Conservation (phyloP, 2,329 filamentous ascomycete genomes). For the Capronia epimyces region DNA sequence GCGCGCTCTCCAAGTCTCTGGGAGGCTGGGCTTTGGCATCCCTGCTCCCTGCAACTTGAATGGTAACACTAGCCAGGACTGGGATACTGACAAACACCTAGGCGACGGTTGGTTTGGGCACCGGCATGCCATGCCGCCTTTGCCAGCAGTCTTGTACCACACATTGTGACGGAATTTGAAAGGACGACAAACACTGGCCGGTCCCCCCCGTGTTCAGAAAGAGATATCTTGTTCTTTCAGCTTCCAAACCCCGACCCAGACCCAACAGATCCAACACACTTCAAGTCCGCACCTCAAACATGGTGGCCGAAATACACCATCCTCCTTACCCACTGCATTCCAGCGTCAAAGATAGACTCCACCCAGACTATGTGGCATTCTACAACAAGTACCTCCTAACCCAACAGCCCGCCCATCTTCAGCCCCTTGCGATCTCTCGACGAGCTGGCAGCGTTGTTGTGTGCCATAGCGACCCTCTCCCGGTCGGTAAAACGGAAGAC, state of each 20-base stretch:
- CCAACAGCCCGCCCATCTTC: slow-evolving; percentile 51
- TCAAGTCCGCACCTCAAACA: slow-evolving; percentile 1
- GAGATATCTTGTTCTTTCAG: background rate
- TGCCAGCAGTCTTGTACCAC: background rate
- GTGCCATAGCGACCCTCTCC: slow-evolving; percentile 46
- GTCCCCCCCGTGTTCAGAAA: background rate
- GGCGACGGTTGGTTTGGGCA: background rate
- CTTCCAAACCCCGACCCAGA: background rate
- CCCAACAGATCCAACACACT: background rate
- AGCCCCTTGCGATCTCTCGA: slow-evolving; percentile 50
- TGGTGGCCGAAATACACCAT: slow-evolving; percentile 24
- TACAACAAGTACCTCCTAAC: slow-evolving; percentile 50
- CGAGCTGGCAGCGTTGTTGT: slow-evolving; percentile 50
- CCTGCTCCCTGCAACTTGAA: too few relatives aligned
- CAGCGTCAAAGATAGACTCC: slow-evolving; percentile 43
- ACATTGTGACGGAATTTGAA: background rate
- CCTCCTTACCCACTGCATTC: slow-evolving; percentile 47
- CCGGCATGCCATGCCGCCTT: background rate
- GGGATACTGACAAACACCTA: background rate
- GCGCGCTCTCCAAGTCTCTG: background rate
- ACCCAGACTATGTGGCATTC: slow-evolving; percentile 50
- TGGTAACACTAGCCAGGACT: background rate
- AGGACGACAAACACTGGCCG: background rate
- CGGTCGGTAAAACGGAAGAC: slow-evolving; percentile 47
- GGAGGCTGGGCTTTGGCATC: slow-evolving; percentile 1